Percentiles rank a stretch among this genome's conserved stretches.
Evolutionary conservation across 768 basidiomycete species (phyloP).

Genomic region (Podaxis mareebaensis): DNA sequence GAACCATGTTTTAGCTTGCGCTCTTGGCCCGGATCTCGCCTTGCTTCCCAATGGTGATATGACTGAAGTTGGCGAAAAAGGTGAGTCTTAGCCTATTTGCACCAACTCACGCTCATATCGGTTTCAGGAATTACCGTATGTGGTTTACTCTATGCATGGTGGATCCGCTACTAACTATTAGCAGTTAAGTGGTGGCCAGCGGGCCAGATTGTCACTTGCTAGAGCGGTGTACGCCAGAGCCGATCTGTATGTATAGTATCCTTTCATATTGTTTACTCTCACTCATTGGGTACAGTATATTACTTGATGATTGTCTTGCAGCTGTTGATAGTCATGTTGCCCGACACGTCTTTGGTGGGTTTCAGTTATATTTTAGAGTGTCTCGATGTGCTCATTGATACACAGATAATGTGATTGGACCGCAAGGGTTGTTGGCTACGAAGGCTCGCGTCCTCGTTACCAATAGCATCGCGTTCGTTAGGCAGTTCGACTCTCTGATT

Average conservation of each 20-base stretch:
- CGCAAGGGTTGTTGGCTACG: conserved; percentile 74
- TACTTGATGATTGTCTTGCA: conserved; percentile 90
- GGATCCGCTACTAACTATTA: background rate
- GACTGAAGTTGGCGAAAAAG: conserved; percentile 87
- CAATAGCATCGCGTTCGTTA: conserved; percentile 83
- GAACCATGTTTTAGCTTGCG: conserved; percentile 60
- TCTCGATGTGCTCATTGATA: background rate
- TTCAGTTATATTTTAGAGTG: background rate
- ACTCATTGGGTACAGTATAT: conserved; percentile 40
- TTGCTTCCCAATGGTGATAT: conserved; percentile 80
- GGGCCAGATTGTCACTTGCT: conserved; percentile 81
- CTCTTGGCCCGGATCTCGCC: conserved; percentile 76
- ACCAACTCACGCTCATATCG: background rate
- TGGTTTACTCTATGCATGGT: conserved; percentile 7
- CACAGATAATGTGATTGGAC: conserved; percentile 83
- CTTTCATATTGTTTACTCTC: background rate
- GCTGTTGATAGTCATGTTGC: conserved; percentile 88
- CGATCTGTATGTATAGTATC: conserved; percentile 60
- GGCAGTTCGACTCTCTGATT: conserved; percentile 70
- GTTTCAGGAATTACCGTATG: conserved; percentile 57
- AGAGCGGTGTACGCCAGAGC: conserved; percentile 90
- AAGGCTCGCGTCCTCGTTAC: conserved; percentile 89
- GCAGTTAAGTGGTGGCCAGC: conserved; percentile 81
- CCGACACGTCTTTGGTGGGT: conserved; percentile 77
- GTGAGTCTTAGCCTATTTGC: conserved; percentile 31